Evolutionary conservation across 2,329 filamentous ascomycete genomes (phyloP), one percentile per base, ranked within the genome.

Genomic region (Salinomyces thailandicus): DNA sequence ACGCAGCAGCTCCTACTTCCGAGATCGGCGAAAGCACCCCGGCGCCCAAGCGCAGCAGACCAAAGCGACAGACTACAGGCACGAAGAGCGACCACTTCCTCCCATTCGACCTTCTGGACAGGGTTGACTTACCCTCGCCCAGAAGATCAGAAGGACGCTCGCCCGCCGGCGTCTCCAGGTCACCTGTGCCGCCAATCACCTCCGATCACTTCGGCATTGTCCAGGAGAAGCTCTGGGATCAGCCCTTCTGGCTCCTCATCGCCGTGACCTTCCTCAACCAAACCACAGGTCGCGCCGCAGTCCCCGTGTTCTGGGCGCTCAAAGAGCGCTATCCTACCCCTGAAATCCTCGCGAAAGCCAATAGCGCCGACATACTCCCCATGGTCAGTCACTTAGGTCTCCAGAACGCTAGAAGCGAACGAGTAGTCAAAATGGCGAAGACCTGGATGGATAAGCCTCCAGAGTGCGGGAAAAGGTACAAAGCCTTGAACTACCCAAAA

Each of bases 211-310:
- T 93, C 53, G 86, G 86, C 0, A 70, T 95, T 2, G 76, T 94
- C 24, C 87, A 95, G 56, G 87, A 94, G 55, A 72, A 79, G 45
- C 72, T 93, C 12, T 76, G 77, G 2, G 60, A 73, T 33, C 72
- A 85, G 38, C 81, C 86, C 0, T 94, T 93, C 58, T 79, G 77
- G 45, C 72, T 95, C 2, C 71, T 94, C 2, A 68, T 94, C 18
- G 85, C 82, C 9, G 79, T 86, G 4, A 85, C 84, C 0, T 87
- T 94, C 50, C 75, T 94, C 18, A 89, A 89, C 57, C 78, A 81
- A 41, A 94, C 86, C 0, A 69, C 75, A 2, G 87, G 84, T 8
- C 72, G 68, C 31, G 69, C 75, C 7, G 84, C 86, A 3, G 78
- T 91, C 18, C 87, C 87, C 0, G 69, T 81, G 0, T 81, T 93